Percentiles rank a stretch among this genome's conserved stretches.
Evolutionary conservation across 176 grass and related monocot genomes (phyloP).

Genomic region (Poa pratensis): DNA sequence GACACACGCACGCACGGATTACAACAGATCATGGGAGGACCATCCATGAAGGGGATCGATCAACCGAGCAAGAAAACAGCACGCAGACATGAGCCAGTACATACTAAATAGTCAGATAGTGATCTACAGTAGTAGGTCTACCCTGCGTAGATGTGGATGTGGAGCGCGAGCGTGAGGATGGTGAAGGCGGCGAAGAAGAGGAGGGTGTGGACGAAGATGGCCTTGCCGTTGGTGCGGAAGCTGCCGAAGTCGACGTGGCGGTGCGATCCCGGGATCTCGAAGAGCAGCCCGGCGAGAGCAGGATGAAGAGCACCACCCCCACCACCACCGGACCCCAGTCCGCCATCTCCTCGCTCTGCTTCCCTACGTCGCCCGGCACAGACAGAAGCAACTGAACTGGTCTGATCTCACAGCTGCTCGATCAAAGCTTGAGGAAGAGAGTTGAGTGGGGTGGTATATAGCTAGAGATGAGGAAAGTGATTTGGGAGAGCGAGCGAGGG

Average conservation of each 20-base stretch:
- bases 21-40: neutral
- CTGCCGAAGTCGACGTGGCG: constrained; percentile 26
- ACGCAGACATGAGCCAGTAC: neutral
- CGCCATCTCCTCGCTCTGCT: neutral
- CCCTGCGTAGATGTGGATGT: constrained; percentile 20
- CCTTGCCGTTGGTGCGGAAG: constrained; percentile 28
- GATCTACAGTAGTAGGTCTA: neutral
- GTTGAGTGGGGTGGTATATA: neutral
- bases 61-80: neutral
- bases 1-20: neutral
- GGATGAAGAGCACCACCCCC: constrained; percentile 19
- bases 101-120: neutral
- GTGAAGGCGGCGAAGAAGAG: constrained; percentile 33
- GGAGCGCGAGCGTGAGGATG: constrained; percentile 21
- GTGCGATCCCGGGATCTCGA: constrained; percentile 28
- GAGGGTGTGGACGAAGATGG: constrained; percentile 32
- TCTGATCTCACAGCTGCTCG: neutral
- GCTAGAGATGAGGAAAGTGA: neutral
- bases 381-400: neutral
- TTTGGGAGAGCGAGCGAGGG: neutral
- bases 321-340: constrained; percentile 26
- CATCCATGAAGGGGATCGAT: neutral
- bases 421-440: neutral
- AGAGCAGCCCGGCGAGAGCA: constrained; percentile 26
- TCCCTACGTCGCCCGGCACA: neutral